A percentile compares a stretch with the other conserved stretches of the same genome.
These are phyloP conservation scores for Phaeophleospora eucalypticola DNA, from an alignment of 2,329 filamentous ascomycete species.

Conservation along the genomic window DNA sequence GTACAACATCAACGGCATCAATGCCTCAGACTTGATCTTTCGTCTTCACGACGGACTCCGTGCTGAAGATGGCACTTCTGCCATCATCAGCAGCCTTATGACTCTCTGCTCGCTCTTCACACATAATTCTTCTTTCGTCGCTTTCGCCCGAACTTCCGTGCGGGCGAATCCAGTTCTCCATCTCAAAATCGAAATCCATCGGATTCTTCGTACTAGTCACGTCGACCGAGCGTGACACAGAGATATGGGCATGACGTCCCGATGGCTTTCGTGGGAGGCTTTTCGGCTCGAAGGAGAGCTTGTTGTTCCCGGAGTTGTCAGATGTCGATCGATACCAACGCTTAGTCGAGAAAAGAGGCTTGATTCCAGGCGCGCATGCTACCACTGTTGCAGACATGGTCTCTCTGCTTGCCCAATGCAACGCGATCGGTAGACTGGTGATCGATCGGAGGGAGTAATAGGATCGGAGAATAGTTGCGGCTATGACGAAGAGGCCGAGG, in stretches of 20 bases:
- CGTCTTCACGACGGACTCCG: conserved; percentile 4
- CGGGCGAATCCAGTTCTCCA: conserved; percentile 9
- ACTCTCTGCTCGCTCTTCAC: conserved; percentile 3
- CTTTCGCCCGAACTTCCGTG: conserved; percentile 10
- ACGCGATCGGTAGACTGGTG: conserved; percentile 33
- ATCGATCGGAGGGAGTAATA: conserved; percentile 44
- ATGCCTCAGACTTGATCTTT: conserved; percentile 8
- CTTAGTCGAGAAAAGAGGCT: conserved; percentile 47
- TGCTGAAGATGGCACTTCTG: conserved; percentile 9
- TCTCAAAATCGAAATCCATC: conserved; percentile 9
- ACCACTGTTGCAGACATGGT: conserved; percentile 51
- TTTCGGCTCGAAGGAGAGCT: neutral
- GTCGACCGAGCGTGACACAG: conserved; percentile 12
- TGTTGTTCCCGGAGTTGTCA: conserved; percentile 11
- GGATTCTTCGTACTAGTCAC: conserved; percentile 7
- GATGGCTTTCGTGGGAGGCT: conserved; percentile 6
- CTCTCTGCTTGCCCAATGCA: conserved; percentile 54
- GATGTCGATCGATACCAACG: conserved; percentile 9
- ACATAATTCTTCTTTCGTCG: conserved; percentile 14
- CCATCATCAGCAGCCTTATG: conserved; percentile 6
- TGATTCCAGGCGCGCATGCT: conserved; percentile 52
- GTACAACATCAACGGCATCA: neutral
- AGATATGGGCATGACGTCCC: conserved; percentile 7
- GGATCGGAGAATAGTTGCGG: conserved; percentile 46
- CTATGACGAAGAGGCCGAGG: conserved; percentile 48